Evolutionary conservation across 2,329 filamentous ascomycete genomes (phyloP), one percentile per base, ranked within the genome.

Genomic region (Monosporascus sp.): DNA sequence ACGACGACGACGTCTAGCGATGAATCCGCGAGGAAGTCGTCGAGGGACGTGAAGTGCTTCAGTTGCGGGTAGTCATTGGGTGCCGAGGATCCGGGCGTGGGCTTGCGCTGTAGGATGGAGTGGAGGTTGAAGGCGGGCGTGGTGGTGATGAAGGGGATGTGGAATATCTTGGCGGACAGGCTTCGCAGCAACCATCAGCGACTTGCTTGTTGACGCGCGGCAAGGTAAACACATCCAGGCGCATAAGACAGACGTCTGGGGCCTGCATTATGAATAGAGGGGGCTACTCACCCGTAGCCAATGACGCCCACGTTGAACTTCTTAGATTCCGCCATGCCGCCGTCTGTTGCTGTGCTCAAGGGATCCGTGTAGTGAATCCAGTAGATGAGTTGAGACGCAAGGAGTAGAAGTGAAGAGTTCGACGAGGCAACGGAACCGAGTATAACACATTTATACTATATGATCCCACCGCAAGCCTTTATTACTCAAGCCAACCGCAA

Each of bases 161-260:
- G 89, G 73, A 93, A 94, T 72, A 88, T 78, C 67, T 91, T 92
- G 70, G 89, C 89, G 2, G 80, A 83, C 50, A 80, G 65, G 67
- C 80, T 82, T 53, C 28, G 11, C 28, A 31, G 28, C 28, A 11
- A 11, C 28, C 9, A 31, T 31, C 9, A 31, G 28, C 28, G 9
- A 31, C 28, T 11, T 31, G 28, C 28, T 9, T 11, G 28, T 31
- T 31, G 5, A 5, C 28, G 28, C 28, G 28, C 28, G 28, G 28
- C 9, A 11, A 11, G 9, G 9, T 31, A 11, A 31, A 31, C 9
- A 31, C 28, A 31, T 1, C 28, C 28, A 31, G 9, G 9, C 28
- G 28, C 9, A 31, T 31, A 31, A 11, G 28, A 5, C 9, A 31
- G 28, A 31, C 9, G 28, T 3, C 28, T 31, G 3, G 28, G 28